A percentile compares a stretch with the other conserved stretches of the same genome.
Conservation (phyloP, 306 rosid genomes). For the Glycine soja region DNA sequence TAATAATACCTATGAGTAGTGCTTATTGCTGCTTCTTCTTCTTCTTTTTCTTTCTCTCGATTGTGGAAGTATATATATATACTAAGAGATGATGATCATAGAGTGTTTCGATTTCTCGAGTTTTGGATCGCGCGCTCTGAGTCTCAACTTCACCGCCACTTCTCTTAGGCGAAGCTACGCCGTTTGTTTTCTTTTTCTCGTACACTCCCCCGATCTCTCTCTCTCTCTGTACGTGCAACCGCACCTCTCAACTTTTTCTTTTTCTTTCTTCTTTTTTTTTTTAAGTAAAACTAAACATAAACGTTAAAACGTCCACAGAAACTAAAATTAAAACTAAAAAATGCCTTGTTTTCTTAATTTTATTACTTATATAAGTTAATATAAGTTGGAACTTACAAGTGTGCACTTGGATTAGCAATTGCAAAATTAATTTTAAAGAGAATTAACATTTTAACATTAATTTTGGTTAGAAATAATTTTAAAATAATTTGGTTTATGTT, state of each 20-base stretch:
- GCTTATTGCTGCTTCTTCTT: not conserved
- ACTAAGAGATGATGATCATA: not conserved
- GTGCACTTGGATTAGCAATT: too few relatives aligned
- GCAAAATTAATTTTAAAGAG: too few relatives aligned
- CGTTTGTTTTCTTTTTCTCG: slow-evolving; percentile 19
- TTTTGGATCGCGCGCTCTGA: slow-evolving; percentile 1
- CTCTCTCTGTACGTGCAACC: not conserved
- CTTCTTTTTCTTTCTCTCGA: not conserved
- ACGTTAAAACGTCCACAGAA: not conserved
- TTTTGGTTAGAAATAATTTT: too few relatives aligned
- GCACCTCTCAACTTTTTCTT: not conserved
- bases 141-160: slow-evolving; percentile 42
- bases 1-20: not conserved
- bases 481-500: too few relatives aligned
- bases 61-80: not conserved
- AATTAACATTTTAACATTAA: too few relatives aligned
- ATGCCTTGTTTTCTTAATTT: not conserved
- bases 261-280: too few relatives aligned
- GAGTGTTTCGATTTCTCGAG: not conserved
- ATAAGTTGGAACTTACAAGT: too few relatives aligned
- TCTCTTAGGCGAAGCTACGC: not conserved
- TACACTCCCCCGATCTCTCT: slow-evolving; percentile 29
- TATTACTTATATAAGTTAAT: not conserved
- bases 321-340: not conserved
- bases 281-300: not conserved